Percentiles rank a stretch among this genome's conserved stretches.
phyloP scores from a whole-genome alignment of 345 rosid genomes.

The Cardamine occulta region DNA sequence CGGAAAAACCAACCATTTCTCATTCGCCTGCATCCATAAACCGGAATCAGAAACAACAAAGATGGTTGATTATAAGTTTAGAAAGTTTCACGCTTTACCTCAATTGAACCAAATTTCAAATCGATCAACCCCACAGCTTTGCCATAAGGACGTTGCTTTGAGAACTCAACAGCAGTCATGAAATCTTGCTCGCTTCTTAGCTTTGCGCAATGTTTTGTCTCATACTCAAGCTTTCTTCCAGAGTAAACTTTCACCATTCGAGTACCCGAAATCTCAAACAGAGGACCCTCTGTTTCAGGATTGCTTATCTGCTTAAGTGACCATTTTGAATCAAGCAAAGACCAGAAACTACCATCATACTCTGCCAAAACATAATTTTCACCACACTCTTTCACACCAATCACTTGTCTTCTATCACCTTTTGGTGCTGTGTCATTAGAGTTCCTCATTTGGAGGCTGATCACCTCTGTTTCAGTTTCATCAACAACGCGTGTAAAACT shows the following conservation, averaged over 20 bases:
- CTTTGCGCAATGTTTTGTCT: constrained; percentile 56
- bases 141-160: constrained; percentile 77
- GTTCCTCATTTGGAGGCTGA: constrained; percentile 84
- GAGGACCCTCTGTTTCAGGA: constrained; percentile 50
- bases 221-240: constrained; percentile 80
- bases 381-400: constrained; percentile 56
- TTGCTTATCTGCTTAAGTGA: constrained; percentile 51
- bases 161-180: constrained; percentile 80
- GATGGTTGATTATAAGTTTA: constrained; percentile 10
- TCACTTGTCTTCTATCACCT: constrained; percentile 62
- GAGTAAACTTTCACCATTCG: constrained; percentile 62
- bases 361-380: constrained; percentile 68
- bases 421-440: constrained; percentile 42
- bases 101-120: constrained; percentile 58
- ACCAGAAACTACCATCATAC: constrained; percentile 60
- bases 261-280: constrained; percentile 68
- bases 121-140: constrained; percentile 83
- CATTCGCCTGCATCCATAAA: constrained; percentile 61
- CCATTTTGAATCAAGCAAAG: constrained; percentile 73
- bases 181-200: constrained; percentile 60
- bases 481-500: constrained; percentile 52
- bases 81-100: constrained; percentile 50
- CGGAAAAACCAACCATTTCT: constrained; percentile 65
- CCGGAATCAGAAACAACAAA: constrained; percentile 9
- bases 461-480: constrained; percentile 60